Evolutionary conservation across 2,329 filamentous ascomycete genomes (phyloP), one percentile per base, ranked within the genome.

Genomic region (Sporothrix variecibatus): DNA sequence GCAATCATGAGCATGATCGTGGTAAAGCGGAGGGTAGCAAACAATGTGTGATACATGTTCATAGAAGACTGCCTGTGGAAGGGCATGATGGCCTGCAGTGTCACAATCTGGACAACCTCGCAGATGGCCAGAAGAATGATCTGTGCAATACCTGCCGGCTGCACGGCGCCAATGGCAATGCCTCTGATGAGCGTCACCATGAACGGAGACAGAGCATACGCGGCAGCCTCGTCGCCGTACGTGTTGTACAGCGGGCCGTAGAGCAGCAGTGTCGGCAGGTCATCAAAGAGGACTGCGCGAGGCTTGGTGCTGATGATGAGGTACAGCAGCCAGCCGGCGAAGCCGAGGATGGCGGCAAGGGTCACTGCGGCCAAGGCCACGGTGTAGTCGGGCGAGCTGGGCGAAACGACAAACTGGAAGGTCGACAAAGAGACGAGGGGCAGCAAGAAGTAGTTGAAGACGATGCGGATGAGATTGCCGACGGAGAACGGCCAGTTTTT

Each of bases 171-270:
- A 78, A 99, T 93, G 26, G 94, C 94, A 77, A 98, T 91, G 74
- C 94, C 95, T 46, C 95, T 92, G 74, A 97, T 85, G 80, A 97
- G 91, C 4, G 93, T 97, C 75, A 98, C 86, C 46, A 97, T 85
- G 20, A 97, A 90, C 0, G 95, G 95, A 26, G 98, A 91, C 58
- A 97, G 87, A 7, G 95, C 94, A 82, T 97, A 99, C 0, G 94
- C 91, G 8, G 95, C 94, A 0, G 94, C 94, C 81, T 95, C 93
- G 81, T 99, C 96, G 31, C 93, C 96, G 81, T 97, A 98, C 0
- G 96, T 99, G 83, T 99, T 99, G 83, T 99, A 99, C 8, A 99
- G 86, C 5, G 96, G 94, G 0, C 96, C 96, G 78, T 97, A 98
- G 0, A 94, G 87, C 2, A 99, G 86, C 9, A 98, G 91, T 0